Percentiles rank a stretch among this genome's conserved stretches.
phyloP scores from a whole-genome alignment of 1,284 basidiomycete genomes.

The Amylostereum chailletii region DNA sequence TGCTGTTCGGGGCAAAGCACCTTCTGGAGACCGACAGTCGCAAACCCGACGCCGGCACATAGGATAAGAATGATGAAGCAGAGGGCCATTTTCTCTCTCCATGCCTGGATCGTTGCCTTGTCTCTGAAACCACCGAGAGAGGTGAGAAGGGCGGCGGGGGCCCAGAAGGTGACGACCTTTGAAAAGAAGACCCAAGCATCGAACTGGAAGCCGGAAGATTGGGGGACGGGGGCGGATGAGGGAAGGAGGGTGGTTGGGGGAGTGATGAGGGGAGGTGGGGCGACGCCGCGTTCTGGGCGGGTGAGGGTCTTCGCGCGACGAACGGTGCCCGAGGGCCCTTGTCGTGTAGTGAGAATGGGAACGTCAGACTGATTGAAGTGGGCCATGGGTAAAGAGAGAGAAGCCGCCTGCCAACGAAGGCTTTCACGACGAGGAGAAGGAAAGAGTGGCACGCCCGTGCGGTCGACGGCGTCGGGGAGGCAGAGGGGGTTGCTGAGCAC shows the following conservation, averaged over 20 bases:
- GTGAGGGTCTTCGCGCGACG: slow-evolving; percentile 92
- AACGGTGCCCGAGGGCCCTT: slow-evolving; percentile 48
- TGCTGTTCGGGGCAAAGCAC: slow-evolving; percentile 78
- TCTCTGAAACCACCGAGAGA: slow-evolving; percentile 79
- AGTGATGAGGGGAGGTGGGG: slow-evolving; percentile 90
- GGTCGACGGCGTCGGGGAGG: not conserved
- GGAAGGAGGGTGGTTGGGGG: slow-evolving; percentile 41
- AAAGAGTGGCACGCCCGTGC: not conserved
- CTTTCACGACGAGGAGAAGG: not conserved
- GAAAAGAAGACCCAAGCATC: slow-evolving; percentile 81
- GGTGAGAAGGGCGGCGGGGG: slow-evolving; percentile 70
- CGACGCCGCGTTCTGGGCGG: slow-evolving; percentile 89
- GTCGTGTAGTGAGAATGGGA: slow-evolving; percentile 58
- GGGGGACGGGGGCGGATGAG: slow-evolving; percentile 19
- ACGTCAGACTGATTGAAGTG: slow-evolving; percentile 49
- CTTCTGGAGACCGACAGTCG: slow-evolving; percentile 91
- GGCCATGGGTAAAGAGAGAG: slow-evolving; percentile 11
- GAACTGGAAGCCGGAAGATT: slow-evolving; percentile 34
- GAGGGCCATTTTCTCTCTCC: slow-evolving; percentile 96
- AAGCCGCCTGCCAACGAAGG: not conserved
- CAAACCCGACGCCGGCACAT: slow-evolving; percentile 81
- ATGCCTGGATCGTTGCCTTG: slow-evolving; percentile 76
- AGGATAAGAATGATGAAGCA: slow-evolving; percentile 80
- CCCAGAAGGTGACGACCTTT: slow-evolving; percentile 84
- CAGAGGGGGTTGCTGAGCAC: not conserved